phyloP scores from a whole-genome alignment of 108 stramenopile genomes.

The Skeletonema costatum region DNA sequence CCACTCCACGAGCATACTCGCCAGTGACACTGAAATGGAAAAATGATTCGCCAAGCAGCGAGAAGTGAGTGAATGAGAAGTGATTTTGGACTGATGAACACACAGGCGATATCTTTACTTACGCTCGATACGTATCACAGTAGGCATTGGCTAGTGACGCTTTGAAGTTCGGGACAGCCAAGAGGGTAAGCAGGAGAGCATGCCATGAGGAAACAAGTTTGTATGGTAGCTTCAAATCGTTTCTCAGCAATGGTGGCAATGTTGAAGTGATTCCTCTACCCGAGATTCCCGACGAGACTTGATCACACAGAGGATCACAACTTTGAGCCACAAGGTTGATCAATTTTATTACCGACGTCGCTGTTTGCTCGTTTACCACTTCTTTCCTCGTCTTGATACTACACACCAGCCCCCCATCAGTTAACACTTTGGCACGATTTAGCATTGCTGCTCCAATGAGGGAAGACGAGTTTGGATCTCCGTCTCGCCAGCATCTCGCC shows the following conservation, averaged over 20 bases:
- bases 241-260: constrained; percentile 66
- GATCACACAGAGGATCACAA: constrained; percentile 82
- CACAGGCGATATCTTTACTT: not conserved
- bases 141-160: constrained; percentile 87
- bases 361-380: constrained; percentile 67
- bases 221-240: constrained; percentile 76
- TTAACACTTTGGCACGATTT: constrained; percentile 53
- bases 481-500: constrained; percentile 70
- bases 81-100: not conserved
- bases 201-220: constrained; percentile 78
- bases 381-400: constrained; percentile 68
- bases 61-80: not conserved
- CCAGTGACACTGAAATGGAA: constrained; percentile 55
- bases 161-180: constrained; percentile 95
- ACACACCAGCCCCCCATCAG: constrained; percentile 62
- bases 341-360: constrained; percentile 71
- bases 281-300: constrained; percentile 53
- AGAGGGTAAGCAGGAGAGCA: constrained; percentile 84
- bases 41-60: not conserved
- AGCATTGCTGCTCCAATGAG: constrained; percentile 68
- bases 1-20: constrained; percentile 86
- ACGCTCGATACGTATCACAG: constrained; percentile 78
- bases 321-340: constrained; percentile 63
- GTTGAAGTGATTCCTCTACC: constrained; percentile 48
- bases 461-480: constrained; percentile 63